Percentiles rank a stretch among this genome's conserved stretches.
These are phyloP conservation scores for Davidsoniella virescens DNA, from an alignment of 2,329 filamentous ascomycete genomes.

Conservation along the genomic window DNA sequence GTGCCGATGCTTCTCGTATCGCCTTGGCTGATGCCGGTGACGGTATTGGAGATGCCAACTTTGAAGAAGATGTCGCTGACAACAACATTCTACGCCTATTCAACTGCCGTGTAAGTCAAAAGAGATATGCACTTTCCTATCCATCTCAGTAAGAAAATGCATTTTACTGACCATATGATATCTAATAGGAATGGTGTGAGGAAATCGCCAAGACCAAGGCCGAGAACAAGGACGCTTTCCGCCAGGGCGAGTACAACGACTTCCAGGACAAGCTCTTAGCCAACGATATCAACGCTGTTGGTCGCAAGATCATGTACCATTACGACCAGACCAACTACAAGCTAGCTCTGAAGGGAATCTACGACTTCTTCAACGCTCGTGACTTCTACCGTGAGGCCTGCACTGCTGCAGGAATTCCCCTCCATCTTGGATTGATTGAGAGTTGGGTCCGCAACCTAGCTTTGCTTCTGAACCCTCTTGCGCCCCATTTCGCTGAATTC, in stretches of 20 bases:
- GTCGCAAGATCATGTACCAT: constrained; percentile 61
- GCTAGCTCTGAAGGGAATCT: constrained; percentile 49
- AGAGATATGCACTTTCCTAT: too few species aligned
- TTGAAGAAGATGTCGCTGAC: constrained; percentile 89
- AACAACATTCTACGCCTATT: constrained; percentile 76
- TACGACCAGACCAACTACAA: constrained; percentile 65
- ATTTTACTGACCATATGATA: not conserved
- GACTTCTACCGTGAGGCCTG: constrained; percentile 82
- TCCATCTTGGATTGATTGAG: constrained; percentile 67
- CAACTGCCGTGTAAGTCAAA: constrained; percentile 21
- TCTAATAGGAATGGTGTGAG: constrained; percentile 78
- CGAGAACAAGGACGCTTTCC: constrained; percentile 34
- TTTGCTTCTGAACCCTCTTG: constrained; percentile 64
- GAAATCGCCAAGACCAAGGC: constrained; percentile 57
- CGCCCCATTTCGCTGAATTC: constrained; percentile 88
- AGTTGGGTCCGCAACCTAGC: constrained; percentile 79
- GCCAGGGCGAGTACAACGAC: constrained; percentile 55
- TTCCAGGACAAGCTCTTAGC: constrained; percentile 83
- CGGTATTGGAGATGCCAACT: constrained; percentile 88
- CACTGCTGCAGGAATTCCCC: constrained; percentile 58
- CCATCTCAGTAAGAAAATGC: not conserved
- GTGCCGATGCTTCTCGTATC: constrained; percentile 80
- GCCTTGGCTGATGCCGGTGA: constrained; percentile 91
- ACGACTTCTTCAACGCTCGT: constrained; percentile 76
- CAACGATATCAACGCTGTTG: constrained; percentile 78